These are phyloP conservation scores for Chaetomium fimeti DNA, from an alignment of 495 filamentous ascomycete genomes.

Conservation along the genomic window DNA sequence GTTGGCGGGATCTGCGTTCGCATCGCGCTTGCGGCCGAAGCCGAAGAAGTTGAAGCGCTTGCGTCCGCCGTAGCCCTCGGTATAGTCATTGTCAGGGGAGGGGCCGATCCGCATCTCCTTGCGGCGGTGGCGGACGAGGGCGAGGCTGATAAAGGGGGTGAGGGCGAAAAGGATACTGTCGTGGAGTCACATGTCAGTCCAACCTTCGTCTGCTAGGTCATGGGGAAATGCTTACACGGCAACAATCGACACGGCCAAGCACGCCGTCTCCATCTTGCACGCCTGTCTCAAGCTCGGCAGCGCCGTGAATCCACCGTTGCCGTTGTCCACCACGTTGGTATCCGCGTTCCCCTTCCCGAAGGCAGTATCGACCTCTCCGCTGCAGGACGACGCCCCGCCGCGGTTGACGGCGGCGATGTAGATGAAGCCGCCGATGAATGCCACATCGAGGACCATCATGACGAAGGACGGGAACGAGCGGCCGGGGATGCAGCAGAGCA, in stretches of 20 bases:
- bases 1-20: slow-evolving; percentile 2
- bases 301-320: slow-evolving; percentile 36
- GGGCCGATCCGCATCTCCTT: slow-evolving; percentile 78
- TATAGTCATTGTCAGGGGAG: slow-evolving; percentile 55
- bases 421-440: slow-evolving; percentile 58
- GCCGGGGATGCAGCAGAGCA: slow-evolving; percentile 78
- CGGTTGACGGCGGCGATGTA: slow-evolving; percentile 62
- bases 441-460: slow-evolving; percentile 63
- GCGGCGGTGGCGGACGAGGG: slow-evolving; percentile 62
- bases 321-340: slow-evolving; percentile 38
- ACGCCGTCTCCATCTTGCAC: slow-evolving; percentile 69
- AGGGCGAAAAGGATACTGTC: slow-evolving; percentile 65
- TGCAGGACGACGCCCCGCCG: slow-evolving; percentile 61
- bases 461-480: slow-evolving; percentile 64
- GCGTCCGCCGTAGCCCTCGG: slow-evolving; percentile 55
- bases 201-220: background rate
- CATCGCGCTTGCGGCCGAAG: slow-evolving; percentile 22
- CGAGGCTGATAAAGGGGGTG: slow-evolving; percentile 61
- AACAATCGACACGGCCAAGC: slow-evolving; percentile 74
- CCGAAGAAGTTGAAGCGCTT: slow-evolving; percentile 35
- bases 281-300: slow-evolving; percentile 55
- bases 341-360: slow-evolving; percentile 61
- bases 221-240: slow-evolving; percentile 59
- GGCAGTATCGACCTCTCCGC: slow-evolving; percentile 61
- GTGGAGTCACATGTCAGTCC: slow-evolving; percentile 15